Evolutionary conservation across 352 stramenopile genomes (phyloP), one percentile per base, ranked within the genome.

Genomic region (Phytophthora colocasiae): DNA sequence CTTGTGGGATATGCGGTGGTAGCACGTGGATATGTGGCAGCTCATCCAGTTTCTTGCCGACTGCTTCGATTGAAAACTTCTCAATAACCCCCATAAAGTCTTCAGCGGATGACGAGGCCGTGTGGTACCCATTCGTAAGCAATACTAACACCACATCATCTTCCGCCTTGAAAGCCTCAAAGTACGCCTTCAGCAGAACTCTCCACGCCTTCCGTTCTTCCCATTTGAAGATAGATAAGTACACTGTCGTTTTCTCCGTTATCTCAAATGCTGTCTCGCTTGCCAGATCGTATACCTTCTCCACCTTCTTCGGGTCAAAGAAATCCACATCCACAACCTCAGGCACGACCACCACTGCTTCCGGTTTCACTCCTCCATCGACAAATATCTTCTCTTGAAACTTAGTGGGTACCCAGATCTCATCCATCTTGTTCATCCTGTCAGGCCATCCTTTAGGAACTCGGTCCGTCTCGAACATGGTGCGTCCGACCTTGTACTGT

Each of bases 391-490:
- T 73, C 24, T 90, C 67, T 36, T 95, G 81, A 56, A 97, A 97
- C 43, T 77, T 81, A 3, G 91, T 97, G 7, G 93, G 93, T 15
- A 98, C 93, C 91, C 92, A 98, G 45, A 98, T 92, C 78, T 98
- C 92, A 70, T 98, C 85, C 89, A 98, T 97, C 10, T 72, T 66
- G 58, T 97, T 93, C 81, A 98, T 93, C 47, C 93, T 78, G 14
- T 89, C 69, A 3, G 76, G 38, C 93, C 94, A 98, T 24, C 92
- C 94, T n/a, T 66, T 78, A 6, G 94, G 93, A 49, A 98, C 74
- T 58, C 94, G 83, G 66, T 98, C 94, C 38, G 93, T 98, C 76
- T 98, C 95, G 58, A 98, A 98, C 95, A 98, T 98, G 2, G 95
- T 98, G 2, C 95, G 65, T 11, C 95, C 95, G 7, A 98, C 81